These are phyloP conservation scores for Picea abies DNA, from an alignment of 83 land plant species.

Conservation along the genomic window DNA sequence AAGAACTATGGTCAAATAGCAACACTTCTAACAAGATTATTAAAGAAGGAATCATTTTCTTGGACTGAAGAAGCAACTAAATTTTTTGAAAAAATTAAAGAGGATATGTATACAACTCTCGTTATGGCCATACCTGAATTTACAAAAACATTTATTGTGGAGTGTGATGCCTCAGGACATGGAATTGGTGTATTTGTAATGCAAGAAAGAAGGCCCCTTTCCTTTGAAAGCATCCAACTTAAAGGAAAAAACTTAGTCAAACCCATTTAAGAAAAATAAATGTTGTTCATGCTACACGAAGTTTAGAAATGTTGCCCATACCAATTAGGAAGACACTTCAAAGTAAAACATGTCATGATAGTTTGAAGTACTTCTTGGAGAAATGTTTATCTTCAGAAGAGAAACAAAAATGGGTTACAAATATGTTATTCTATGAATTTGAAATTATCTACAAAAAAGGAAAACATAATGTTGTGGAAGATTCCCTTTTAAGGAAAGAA, in stretches of 20 bases:
- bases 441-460: background rate
- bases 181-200: background rate
- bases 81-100: background rate
- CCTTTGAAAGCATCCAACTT: background rate
- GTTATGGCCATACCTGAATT: background rate
- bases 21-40: too few relatives aligned
- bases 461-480: too few relatives aligned
- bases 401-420: background rate
- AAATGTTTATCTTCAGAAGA: background rate
- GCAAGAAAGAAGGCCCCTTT: background rate
- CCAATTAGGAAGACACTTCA: background rate
- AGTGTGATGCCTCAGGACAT: background rate
- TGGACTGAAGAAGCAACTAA: too few relatives aligned
- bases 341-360: background rate
- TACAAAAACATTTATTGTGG: background rate
- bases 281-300: background rate
- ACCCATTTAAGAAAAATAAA: too few relatives aligned
- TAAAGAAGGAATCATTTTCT: too few relatives aligned
- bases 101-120: background rate
- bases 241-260: background rate
- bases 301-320: background rate
- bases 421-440: background rate
- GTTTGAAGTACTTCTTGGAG: background rate
- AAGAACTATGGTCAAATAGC: too few relatives aligned
- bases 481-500: too few relatives aligned